phyloP scores from a whole-genome alignment of 495 filamentous ascomycete genomes.

The Bombardia bombarda region DNA sequence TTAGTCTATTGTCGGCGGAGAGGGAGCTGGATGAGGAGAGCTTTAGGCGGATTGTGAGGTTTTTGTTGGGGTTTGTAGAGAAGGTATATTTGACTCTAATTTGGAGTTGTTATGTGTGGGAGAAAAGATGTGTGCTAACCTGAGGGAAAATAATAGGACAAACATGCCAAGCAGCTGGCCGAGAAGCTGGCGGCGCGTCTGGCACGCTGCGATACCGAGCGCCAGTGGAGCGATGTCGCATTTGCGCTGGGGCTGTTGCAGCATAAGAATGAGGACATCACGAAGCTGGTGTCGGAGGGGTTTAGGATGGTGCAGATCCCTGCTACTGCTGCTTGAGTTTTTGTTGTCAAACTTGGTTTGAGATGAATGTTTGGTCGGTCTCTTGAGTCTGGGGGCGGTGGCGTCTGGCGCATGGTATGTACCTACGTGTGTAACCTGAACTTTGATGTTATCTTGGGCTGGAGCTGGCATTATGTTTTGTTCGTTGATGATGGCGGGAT shows the following conservation, averaged over 20 bases:
- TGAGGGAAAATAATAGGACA: constrained; percentile 56
- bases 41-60: constrained; percentile 79
- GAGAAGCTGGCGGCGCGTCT: constrained; percentile 88
- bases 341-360: no score
- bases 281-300: constrained; percentile 71
- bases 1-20: constrained; percentile 81
- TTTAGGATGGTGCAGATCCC: constrained; percentile 64
- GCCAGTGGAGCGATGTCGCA: constrained; percentile 95
- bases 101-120: no score
- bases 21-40: constrained; percentile 72
- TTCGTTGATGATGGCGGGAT: no score
- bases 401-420: no score
- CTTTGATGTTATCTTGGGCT: no score
- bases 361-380: no score
- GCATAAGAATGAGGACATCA: constrained; percentile 97
- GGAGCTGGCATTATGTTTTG: no score
- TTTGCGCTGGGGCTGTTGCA: constrained; percentile 82
- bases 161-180: constrained; percentile 92
- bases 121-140: constrained; percentile 4
- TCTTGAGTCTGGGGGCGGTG: no score
- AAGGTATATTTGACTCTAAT: no score
- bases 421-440: no score
- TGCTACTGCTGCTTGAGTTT: neutral
- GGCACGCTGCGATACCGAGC: constrained; percentile 77
- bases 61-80: constrained; percentile 90